These are phyloP conservation scores for Mycena polygramma DNA, from an alignment of 768 basidiomycete genomes.

Conservation along the genomic window DNA sequence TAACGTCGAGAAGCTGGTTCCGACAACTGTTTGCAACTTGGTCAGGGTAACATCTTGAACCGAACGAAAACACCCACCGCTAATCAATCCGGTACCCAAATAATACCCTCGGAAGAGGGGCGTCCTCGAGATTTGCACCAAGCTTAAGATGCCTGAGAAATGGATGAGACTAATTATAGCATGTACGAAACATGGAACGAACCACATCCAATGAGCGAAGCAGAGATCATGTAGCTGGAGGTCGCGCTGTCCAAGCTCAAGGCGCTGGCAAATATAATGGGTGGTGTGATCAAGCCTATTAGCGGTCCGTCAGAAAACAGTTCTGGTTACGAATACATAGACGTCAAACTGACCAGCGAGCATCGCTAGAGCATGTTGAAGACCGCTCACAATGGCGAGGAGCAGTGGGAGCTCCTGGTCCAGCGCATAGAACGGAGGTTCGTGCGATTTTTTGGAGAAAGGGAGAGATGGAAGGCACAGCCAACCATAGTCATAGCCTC, in stretches of 20 bases:
- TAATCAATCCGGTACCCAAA: constrained; percentile 84
- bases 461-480: constrained; percentile 80
- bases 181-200: neutral
- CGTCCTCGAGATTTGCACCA: constrained; percentile 83
- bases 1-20: constrained; percentile 22
- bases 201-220: constrained; percentile 46
- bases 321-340: too few species aligned
- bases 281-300: constrained; percentile 77
- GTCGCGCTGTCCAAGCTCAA: constrained; percentile 69
- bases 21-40: constrained; percentile 43
- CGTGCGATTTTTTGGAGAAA: constrained; percentile 49
- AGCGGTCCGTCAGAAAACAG: neutral
- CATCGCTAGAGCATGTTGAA: constrained; percentile 87
- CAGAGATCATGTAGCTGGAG: constrained; percentile 85
- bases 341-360: constrained; percentile 60
- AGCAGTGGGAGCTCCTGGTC: constrained; percentile 79
- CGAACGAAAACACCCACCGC: constrained; percentile 45
- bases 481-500: constrained; percentile 84
- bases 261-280: constrained; percentile 80
- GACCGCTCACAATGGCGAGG: constrained; percentile 79
- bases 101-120: constrained; percentile 73
- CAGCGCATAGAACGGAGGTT: constrained; percentile 83
- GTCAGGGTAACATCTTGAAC: neutral
- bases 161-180: neutral
- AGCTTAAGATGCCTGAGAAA: constrained; percentile 72